Evolutionary conservation across 1,284 basidiomycete species (phyloP).

Genomic region (Entoloma clypeatum): DNA sequence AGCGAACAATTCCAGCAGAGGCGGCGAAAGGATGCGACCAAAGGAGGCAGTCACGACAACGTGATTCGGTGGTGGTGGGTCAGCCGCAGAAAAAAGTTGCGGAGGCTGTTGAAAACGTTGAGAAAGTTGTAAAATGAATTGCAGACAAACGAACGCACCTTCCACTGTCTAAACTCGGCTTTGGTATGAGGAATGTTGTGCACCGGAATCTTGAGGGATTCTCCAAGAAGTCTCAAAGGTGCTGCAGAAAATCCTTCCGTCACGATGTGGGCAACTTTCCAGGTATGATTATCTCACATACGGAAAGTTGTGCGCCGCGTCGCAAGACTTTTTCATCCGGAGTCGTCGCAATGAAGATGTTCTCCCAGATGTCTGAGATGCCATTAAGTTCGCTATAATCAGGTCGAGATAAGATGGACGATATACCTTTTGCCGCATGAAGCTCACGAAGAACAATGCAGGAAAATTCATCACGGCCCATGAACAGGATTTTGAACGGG

Average conservation of each 20-base stretch:
- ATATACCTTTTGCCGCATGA: conserved; percentile 45
- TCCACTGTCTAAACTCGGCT: conserved; percentile 55
- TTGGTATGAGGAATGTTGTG: conserved; percentile 39
- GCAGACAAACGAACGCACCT: conserved; percentile 33
- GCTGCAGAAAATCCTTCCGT: conserved; percentile 35
- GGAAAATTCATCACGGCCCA: conserved; percentile 74
- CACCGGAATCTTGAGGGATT: conserved; percentile 47
- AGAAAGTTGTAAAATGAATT: neutral
- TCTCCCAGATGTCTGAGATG: conserved; percentile 55
- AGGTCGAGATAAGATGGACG: neutral
- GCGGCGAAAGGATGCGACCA: conserved; percentile 77
- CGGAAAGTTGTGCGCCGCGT: no score
- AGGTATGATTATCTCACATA: conserved; percentile 22
- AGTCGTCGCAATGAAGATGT: conserved; percentile 56
- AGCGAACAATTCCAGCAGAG: conserved; percentile 65
- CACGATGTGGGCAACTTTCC: neutral
- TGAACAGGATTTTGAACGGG: conserved; percentile 56
- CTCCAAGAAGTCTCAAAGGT: conserved; percentile 52
- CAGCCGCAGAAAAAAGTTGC: conserved; percentile 36
- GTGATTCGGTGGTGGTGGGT: conserved; percentile 38
- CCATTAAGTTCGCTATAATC: conserved; percentile 13
- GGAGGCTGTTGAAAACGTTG: conserved; percentile 36
- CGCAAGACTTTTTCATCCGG: conserved; percentile 55
- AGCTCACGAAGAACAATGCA: conserved; percentile 55
- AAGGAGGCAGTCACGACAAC: conserved; percentile 90